Base-by-base conservation (phyloP, 164 flowering plant species). In the Pachysandra terminalis region DNA sequence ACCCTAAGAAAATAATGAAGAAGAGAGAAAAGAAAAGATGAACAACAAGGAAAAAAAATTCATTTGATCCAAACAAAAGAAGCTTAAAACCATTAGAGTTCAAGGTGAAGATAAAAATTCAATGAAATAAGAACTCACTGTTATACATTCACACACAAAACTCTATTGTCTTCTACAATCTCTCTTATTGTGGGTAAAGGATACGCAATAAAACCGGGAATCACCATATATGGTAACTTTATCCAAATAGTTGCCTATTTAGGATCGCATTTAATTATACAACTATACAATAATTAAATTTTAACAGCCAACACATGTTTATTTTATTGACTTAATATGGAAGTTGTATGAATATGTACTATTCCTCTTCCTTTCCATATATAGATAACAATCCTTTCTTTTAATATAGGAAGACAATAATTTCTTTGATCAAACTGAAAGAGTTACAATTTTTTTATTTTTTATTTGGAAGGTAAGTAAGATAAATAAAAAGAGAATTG, bases 191-290 rank as follows among this genome's bases (percentile, higher is more conserved):
- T 45, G 51, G 4, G 51, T 13, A 45, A 1, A 45, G 56, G 27
- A 54, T 48, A n/a, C n/a, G n/a, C n/a, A 32, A 7, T 3, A 32
- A 32, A 32, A 32, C 3, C 41, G 65, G 73, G 64, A 71, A 32
- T 62, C 16, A 61, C 17, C 61, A 69, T 15, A 65, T 25, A 52
- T 12, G 59, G 65, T 63, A 49, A 74, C 23, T 32, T 32, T 7
- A 16, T 45, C 51, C 4, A 10, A 45, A 3, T 45, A 45, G 4
- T 17, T 59, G 7, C 37, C 37, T 32, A 32, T 32, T 32, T 32
- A 3, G 37, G 37, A 32, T 32, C 41, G 61, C 59, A 71, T 65
- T 66, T 21, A 65, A 24, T 35, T 58, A 25, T 65, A 59, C 40
- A 10, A 10, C 16, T 45, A 32, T 32, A 32, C 7, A 32, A 32